Base-by-base conservation (phyloP, 2,329 filamentous ascomycete genomes). In the Mollisiaceae sp. region DNA sequence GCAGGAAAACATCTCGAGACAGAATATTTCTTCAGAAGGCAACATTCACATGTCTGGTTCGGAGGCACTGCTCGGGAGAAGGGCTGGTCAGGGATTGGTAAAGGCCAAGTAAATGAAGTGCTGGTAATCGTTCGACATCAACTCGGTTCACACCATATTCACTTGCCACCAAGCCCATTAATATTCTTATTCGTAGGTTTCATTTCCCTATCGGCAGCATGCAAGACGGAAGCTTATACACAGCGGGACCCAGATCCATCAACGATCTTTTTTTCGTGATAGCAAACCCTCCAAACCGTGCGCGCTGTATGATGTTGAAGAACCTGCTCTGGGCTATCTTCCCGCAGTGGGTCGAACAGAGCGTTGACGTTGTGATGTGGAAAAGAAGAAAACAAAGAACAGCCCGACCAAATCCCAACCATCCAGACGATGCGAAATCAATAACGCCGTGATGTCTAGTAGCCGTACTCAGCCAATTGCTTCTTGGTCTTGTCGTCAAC, bases 401-500 rank as follows among this genome's bases (percentile, higher is more conserved):
- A 66, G 63, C 64, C 66, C 54, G 60, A 68, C 60, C 66, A 63
- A 64, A 67, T 59, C 67, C 67, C 64, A 70, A 67, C 61, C 67
- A 62, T 64, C 67, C 67, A 68, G 65, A 69, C 64, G 27, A 36
- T 65, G 65, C 64, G 69, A 71, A 70, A 72, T 70, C 69, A 69
- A 69, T 64, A 70, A 71, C 68, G 70, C 68, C 65, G 68, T 62
- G 62, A 66, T 67, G 71, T 82, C 81, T 97, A 98, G 89, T 97
- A 97, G 82, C 94, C 94, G 84, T 87, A 93, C 78, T 89, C 85
- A 84, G 91, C 91, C 81, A 98, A 91, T 83, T 95, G 90, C 86
- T 91, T 86, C 83, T 90, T 88, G 81, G 91, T 92, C 89, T 95
- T 93, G 80, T 87, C 85, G 84, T 94, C 90, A 82, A 94, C 89